Base-by-base conservation (phyloP, 352 stramenopile genomes). In the Globisporangium echinulatum region DNA sequence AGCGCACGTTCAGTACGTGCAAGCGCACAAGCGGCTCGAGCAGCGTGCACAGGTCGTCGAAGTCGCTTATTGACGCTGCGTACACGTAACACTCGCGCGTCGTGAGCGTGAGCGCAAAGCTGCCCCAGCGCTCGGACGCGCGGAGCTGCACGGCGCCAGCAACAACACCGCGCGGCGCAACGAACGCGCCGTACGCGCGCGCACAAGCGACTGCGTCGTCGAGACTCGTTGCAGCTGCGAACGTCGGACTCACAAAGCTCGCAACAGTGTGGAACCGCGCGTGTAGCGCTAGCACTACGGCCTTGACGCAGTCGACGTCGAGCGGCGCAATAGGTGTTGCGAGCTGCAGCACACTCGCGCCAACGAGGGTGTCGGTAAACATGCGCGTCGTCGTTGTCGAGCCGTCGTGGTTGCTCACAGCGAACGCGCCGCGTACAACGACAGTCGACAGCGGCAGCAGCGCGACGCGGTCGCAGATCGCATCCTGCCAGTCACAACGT, bases 221-320 rank as follows among this genome's bases (percentile, higher is more conserved):
- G 25, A 25, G 17, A n/a, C 43, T n/a, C 3, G 10, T 19, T 25
- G 47, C 53, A 15, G 49, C 37, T n/a, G 38, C 36, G 17, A 50
- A 58, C 3, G 10, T 49, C 10, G 53, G 38, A 13, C 53, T 50
- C 39, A 58, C 19, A 38, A 58, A 58, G 53, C 53, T 58, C 53
- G 39, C n/a, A 17, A 11, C 49, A 4, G 42, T n/a, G 14, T 25
- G 25, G 25, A 25, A 25, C 25, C 25, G 25, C 25, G 25, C 25
- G 25, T 25, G 25, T 2, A 25, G 25, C 25, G 25, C 25, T 25
- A 25, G 25, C 25, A 25, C 25, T 25, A 2, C 25, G 25, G 25
- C 25, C 25, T 25, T 25, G 5, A 58, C 43, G n/a, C 53, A 58
- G 5, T 49, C 53, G 5, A 49, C 40, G 14, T 58, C 53, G 17